Evolutionary conservation across 768 basidiomycete genomes (phyloP), one percentile per base, ranked within the genome.

Genomic region (Mycena galericulata): DNA sequence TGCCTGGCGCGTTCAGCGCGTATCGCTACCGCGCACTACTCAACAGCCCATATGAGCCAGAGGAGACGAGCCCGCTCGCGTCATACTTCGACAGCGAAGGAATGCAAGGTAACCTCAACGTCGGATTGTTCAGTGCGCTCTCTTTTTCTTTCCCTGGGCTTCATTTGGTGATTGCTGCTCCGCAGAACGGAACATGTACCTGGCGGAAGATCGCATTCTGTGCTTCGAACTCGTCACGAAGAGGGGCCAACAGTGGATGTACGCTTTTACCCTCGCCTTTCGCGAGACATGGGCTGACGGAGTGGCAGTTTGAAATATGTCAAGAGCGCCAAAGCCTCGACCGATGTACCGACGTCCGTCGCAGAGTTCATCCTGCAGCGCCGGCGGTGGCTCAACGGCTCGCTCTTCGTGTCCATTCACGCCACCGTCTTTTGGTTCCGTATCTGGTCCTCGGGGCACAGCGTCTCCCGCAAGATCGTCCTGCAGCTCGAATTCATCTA

Each of bases 311-410:
- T 95, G 73, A 92, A 90, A 79, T 97, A 96, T 75, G 95, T 97
- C 79, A 95, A 95, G 86, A 93, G 89, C 74, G 97, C 97, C 18
- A 96, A 97, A 72, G 97, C 96, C 0, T 88, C 96, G 46, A 98
- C 97, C n/a, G 97, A 99, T 81, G 96, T 97, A 4, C 97, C 97
- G 34, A 92, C 95, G 40, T 86, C 89, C 22, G 90, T 97, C 55
- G 89, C 96, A 17, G 97, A 98, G 77, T 97, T 97, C 81, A 98
- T 97, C 71, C 95, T 93, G 3, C 96, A 98, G 76, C 91, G 95
- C 76, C 91, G 95, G 74, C 88, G 95, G 74, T 96, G 91, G 92
- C 79, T 93, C 62, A 93, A 93, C 74, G 96, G 97, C 41, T 97
- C 95, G 4, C 85, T 98, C 26, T 98, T 98, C 75, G 96, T 96